Base-by-base conservation (phyloP, 352 stramenopile genomes). In the Phytophthora cryptogea region DNA sequence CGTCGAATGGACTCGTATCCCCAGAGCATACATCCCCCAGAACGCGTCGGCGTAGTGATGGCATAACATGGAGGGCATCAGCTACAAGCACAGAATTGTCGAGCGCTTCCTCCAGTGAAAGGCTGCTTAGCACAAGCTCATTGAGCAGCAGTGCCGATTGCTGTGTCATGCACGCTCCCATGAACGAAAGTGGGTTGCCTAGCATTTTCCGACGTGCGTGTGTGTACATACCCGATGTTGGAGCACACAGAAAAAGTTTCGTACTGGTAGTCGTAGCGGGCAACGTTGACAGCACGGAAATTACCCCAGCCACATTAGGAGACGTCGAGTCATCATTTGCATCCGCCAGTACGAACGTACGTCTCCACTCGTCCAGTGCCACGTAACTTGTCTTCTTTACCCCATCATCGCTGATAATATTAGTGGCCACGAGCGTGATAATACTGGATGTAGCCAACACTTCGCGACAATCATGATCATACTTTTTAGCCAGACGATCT, bases 151-250 rank as follows among this genome's bases (percentile, higher is more conserved):
- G 43, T 6, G 32, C 50, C 33, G 70, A 70, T 40, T 78, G 70
- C 40, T 78, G 70, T 0, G 48, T 50, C 70, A 78, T 68, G 30
- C 70, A 78, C 13, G 45, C 58, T 1, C 70, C 70, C 49, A 70
- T 62, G 1, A 78, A 54, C 26, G 52, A 45, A 14, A 75, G 47
- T n/a, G 50, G 16, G 17, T 68, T 71, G 26, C 11, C 14, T 6
- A 55, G 47, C 43, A 71, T 42, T 11, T 71, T 50, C 7, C 27
- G 50, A 53, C 61, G 61, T 7, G 56, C 45, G 14, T 30, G 36
- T 4, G 39, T 17, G 20, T 59, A 68, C 13, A 16, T 28, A n/a
- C 66, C 62, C 0, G 61, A 62, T 28, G 66, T 68, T 7, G 52
- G 42, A 13, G 51, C 27, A 11, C 61, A 68, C 47, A 74, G 35